Percentiles rank a stretch among this genome's conserved stretches.
Conservation (phyloP, 2,329 filamentous ascomycete species). For the Exophiala aquamarina region DNA sequence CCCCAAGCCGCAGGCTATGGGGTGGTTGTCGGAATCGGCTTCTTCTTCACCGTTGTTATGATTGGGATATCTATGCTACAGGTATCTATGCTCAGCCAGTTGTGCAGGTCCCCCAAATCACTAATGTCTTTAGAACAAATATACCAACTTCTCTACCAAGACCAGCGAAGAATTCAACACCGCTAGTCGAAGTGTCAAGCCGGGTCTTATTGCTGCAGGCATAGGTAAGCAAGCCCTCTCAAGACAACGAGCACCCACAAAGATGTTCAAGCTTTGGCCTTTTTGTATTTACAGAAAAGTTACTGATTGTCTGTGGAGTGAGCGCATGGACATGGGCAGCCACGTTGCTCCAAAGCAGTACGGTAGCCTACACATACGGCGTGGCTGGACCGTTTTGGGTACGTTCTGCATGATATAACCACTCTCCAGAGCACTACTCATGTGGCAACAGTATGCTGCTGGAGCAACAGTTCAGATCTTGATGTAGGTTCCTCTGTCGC, state of each 20-base stretch:
- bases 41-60: constrained; percentile 45
- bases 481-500: constrained; percentile 58
- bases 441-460: constrained; percentile 55
- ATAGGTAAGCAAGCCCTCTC: constrained; percentile 4
- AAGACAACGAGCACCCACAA: neutral
- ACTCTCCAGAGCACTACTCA: too few relatives aligned
- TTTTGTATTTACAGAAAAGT: too few relatives aligned
- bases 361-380: constrained; percentile 77
- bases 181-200: constrained; percentile 82
- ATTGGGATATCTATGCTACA: constrained; percentile 41
- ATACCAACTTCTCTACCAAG: constrained; percentile 57
- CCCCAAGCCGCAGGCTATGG: constrained; percentile 47
- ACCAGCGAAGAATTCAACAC: constrained; percentile 93
- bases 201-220: constrained; percentile 79
- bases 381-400: constrained; percentile 64
- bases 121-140: constrained; percentile 14
- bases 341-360: constrained; percentile 63
- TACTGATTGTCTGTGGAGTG: too few relatives aligned
- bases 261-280: constrained; percentile 43
- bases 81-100: constrained; percentile 22
- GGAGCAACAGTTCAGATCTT: constrained; percentile 81
- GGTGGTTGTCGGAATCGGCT: constrained; percentile 52
- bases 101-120: neutral
- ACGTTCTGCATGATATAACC: neutral
- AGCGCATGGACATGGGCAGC: constrained; percentile 71